Base-by-base conservation (phyloP, 768 basidiomycete genomes). In the Mycena vitilis region DNA sequence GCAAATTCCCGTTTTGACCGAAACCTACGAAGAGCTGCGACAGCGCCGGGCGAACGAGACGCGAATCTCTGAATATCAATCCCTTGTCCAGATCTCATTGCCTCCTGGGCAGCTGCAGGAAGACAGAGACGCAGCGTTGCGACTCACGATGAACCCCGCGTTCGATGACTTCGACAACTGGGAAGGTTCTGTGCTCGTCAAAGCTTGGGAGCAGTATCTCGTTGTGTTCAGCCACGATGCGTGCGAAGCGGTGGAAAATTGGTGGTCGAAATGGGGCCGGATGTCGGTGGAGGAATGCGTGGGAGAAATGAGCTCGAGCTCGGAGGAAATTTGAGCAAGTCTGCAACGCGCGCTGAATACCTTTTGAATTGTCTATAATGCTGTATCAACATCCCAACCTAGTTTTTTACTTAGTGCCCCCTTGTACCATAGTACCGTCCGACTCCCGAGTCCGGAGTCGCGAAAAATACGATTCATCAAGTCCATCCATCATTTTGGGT, bases 1-100 rank as follows among this genome's bases (percentile, higher is more conserved):
- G 0, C 86, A 87, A 63, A 80, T 88, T 12, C 64, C 72, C 0
- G 71, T 78, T 7, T 78, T 88, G 23, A 75, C 87, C n/a, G 77
- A 76, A 8, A 85, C 86, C 0, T 88, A 87, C 70, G 73, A 87
- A 59, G 75, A 77, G 12, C 80, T 88, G 30, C 83, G 87, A 3
- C 79, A 82, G 34, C 68, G 75, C 12, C 85, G 87, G 7, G 51
- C 60, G 25, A 42, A 57, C 20, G 58, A 34, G 1, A 48, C 63
- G 16, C 40, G 45, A 48, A 42, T n/a, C 16, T 68, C 66, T 3
- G 71, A 71, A 23, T 65, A 65, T 47, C 55, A 65, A 12, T n/a
- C 54, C 13, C 63, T 71, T 42, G 20, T 65, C 3, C 45, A 49
- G 36, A 71, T 62, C 20, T 57, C 56, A 5, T 59, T 71, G 6